These are phyloP conservation scores for Sporothrix globosa DNA, from an alignment of 2,329 filamentous ascomycete genomes.

Conservation along the genomic window DNA sequence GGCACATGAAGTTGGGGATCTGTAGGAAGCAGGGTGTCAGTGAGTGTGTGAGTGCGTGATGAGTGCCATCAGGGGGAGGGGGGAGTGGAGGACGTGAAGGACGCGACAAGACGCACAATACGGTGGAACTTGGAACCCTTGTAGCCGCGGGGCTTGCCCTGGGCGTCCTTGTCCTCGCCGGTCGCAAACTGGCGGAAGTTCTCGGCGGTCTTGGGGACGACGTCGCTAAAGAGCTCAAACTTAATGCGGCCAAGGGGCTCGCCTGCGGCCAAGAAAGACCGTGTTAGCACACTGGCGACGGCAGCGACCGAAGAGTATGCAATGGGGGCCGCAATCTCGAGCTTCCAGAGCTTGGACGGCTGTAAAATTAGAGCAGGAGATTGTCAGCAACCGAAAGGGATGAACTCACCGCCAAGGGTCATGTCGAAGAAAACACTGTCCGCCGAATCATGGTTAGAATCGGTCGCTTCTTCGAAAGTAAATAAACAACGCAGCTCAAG, in stretches of 20 bases:
- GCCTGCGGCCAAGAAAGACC: slow-evolving; percentile 53
- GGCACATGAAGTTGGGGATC: slow-evolving; percentile 97
- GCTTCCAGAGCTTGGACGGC: neutral
- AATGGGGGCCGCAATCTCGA: too few species aligned
- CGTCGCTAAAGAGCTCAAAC: slow-evolving; percentile 85
- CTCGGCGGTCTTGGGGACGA: slow-evolving; percentile 85
- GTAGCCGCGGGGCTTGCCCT: slow-evolving; percentile 84
- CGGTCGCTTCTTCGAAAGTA: neutral
- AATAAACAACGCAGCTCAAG: neutral
- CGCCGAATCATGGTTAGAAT: neutral
- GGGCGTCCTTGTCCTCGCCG: slow-evolving; percentile 79
- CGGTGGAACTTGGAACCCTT: slow-evolving; percentile 94
- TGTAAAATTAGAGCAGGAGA: neutral
- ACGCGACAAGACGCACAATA: slow-evolving; percentile 69
- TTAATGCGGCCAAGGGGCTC: slow-evolving; percentile 85
- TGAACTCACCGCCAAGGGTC: slow-evolving; percentile 69
- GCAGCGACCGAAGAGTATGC: neutral
- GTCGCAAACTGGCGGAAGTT: slow-evolving; percentile 98
- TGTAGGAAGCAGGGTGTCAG: slow-evolving; percentile 43
- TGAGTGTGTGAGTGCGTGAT: neutral
- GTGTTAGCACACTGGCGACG: neutral
- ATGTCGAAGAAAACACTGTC: slow-evolving; percentile 45
- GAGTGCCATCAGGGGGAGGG: neutral
- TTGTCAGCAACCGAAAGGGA: neutral
- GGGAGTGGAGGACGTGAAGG: neutral